Evolutionary conservation across 352 stramenopile genomes (phyloP), one percentile per base, ranked within the genome.

Genomic region (Phytophthora cactorum): DNA sequence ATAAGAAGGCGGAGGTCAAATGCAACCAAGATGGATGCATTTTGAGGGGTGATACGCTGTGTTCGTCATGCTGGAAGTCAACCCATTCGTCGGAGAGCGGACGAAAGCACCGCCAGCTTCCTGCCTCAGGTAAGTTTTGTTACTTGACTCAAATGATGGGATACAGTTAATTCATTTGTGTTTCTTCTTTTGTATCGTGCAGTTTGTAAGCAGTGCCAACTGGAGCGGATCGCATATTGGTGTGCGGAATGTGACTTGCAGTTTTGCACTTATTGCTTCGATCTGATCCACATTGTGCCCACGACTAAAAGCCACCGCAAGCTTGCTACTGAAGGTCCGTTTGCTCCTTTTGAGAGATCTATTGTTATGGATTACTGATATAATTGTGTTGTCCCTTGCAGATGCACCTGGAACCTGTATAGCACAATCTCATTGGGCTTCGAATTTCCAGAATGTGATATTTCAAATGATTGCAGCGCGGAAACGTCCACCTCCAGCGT

Each of bases 151-250:
- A 38, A 25, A 50, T 32, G n/a, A 44, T 4, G 12, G 8, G 9
- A 50, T 17, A 29, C 10, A 17, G 46, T 34, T 38, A 44, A 64
- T 32, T 32, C 8, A 41, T 31, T 44, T 32, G 2, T 17, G 22
- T 45, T 32, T 29, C 12, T 34, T 52, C 3, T 55, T 44, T 14
- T 74, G 5, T 56, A n/a, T 63, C 31, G 12, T 68, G 10, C 34
- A 93, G 82, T 68, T n/a, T 93, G 86, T 62, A 81, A 70, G 15
- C 82, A 88, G 25, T 93, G 86, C 32, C 80, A 87, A 32, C 5
- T 79, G n/a, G 66, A 81, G 2, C 74, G 25, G 14, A 62, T 86
- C 4, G 50, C 55, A 0, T 81, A 77, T 56, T 91, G 75, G 74
- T 93, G 86, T 63, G 44, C 70, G 5, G 67, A 86, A 27, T 93